Percentiles rank a stretch among this genome's conserved stretches.
Conservation (phyloP, 345 rosid genomes). For the Eucalyptus viminalis region DNA sequence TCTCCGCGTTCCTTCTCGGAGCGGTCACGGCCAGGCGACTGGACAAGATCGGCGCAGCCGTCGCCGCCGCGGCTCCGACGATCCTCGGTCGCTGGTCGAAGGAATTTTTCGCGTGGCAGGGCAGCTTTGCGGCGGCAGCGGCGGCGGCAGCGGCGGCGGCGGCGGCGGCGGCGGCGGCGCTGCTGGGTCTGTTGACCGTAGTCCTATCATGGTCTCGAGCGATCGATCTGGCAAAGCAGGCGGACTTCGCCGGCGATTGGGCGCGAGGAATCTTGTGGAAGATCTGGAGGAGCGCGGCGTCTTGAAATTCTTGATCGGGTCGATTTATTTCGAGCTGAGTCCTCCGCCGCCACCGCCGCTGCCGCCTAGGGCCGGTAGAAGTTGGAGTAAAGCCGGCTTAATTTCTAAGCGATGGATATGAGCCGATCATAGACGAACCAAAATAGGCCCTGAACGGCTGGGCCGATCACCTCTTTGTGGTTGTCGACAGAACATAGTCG, state of each 20-base stretch:
- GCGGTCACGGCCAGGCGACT: not conserved
- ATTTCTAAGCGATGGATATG: not conserved
- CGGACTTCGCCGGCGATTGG: not conserved
- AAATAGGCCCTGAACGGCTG: not conserved
- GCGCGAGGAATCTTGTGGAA: not conserved
- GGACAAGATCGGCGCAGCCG: not conserved
- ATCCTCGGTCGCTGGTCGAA: not conserved
- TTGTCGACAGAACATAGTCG: not conserved
- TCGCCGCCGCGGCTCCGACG: not conserved
- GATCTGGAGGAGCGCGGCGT: not conserved
- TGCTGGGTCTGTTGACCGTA: not conserved
- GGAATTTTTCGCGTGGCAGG: not conserved
- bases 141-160: not conserved
- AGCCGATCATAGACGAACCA: not conserved
- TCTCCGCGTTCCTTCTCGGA: not conserved
- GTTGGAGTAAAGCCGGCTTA: not conserved
- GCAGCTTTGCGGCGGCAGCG: not conserved
- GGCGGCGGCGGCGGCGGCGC: not conserved
- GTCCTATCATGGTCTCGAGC: not conserved
- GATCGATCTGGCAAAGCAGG: not conserved
- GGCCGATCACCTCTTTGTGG: not conserved
- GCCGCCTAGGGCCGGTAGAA: not conserved
- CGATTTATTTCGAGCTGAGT: not conserved
- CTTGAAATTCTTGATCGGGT: not conserved
- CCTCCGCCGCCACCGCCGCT: not conserved